Base-by-base conservation (phyloP, 208 protist species). In the Leishmania aethiopica region DNA sequence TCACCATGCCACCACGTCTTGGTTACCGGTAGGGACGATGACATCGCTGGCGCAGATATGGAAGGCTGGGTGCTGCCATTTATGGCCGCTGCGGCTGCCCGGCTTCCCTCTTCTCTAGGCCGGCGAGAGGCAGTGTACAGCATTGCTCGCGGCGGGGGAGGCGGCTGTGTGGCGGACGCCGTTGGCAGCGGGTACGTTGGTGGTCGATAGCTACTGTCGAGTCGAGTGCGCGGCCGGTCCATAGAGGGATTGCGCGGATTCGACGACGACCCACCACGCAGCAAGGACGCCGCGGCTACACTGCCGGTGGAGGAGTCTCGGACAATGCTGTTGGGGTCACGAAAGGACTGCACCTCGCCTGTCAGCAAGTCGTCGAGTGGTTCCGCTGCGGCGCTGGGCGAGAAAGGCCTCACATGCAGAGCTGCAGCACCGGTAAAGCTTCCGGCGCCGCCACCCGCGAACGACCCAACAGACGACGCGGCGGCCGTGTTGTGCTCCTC, bases 261-360 rank as follows among this genome's bases (percentile, higher is more conserved):
- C 32, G 81, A 47, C 53, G 35, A 37, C 37, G 62, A 81, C 67
- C 53, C 57, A 32, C 37, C 22, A 37, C 57, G 47, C 22, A 32
- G 13, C 53, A 8, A 49, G 17, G 72, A 49, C 40, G 76, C 78
- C 28, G 51, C 83, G 15, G 32, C 78, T 19, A 77, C 75, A 32
- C 75, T 85, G 77, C 82, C 84, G 17, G 89, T 75, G 37, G 90
- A 92, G 60, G 90, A 94, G 55, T 81, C 88, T 10, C 88, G 78
- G 7, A 78, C 87, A 35, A 86, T 40, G 79, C 91, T 94, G 82
- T 88, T 89, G 10, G 89, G 82, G 75, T 92, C 89, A 6, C 89
- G 88, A 62, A 94, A 94, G 28, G 91, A 94, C 72, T 92, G 89
- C 70, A 94, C 91, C 77, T 94, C 91, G 8, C 91, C 91, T 25